Evolutionary conservation across 495 filamentous ascomycete species (phyloP).

Genomic region (Penicillium atrosanguineum): DNA sequence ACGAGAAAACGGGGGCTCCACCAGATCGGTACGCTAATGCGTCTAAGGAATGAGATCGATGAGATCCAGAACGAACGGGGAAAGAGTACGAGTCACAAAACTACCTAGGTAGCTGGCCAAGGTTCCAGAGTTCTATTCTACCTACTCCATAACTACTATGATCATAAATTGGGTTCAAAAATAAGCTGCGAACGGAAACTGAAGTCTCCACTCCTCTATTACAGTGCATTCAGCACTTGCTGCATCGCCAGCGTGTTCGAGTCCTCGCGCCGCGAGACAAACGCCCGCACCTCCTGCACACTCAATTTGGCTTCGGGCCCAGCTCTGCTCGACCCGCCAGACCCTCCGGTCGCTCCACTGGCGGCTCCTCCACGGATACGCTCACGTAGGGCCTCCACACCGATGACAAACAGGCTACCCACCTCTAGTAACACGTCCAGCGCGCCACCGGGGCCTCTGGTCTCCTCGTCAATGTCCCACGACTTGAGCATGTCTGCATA

Average conservation of each 20-base stretch:
- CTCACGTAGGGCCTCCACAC: conserved; percentile 82
- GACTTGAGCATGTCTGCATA: conserved; percentile 80
- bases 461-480: conserved; percentile 70
- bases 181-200: not conserved
- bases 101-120: not conserved
- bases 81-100: not conserved
- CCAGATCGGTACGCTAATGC: not conserved
- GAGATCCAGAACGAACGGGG: not conserved
- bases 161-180: not conserved
- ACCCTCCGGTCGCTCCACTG: conserved; percentile 23
- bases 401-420: conserved; percentile 94
- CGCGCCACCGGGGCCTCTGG: conserved; percentile 53
- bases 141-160: not conserved
- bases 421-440: conserved; percentile 90
- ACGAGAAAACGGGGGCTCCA: not conserved
- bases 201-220: conserved; percentile 4
- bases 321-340: conserved; percentile 23
- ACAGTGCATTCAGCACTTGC: conserved; percentile 64
- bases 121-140: not conserved
- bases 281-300: conserved; percentile 72
- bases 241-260: conserved; percentile 76
- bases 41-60: not conserved
- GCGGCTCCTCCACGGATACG: conserved; percentile 58
- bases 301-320: conserved; percentile 52
- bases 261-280: conserved; percentile 80